Evolutionary conservation across 345 rosid genomes (phyloP), one percentile per base, ranked within the genome.

Genomic region (Euphorbia tirucalli): DNA sequence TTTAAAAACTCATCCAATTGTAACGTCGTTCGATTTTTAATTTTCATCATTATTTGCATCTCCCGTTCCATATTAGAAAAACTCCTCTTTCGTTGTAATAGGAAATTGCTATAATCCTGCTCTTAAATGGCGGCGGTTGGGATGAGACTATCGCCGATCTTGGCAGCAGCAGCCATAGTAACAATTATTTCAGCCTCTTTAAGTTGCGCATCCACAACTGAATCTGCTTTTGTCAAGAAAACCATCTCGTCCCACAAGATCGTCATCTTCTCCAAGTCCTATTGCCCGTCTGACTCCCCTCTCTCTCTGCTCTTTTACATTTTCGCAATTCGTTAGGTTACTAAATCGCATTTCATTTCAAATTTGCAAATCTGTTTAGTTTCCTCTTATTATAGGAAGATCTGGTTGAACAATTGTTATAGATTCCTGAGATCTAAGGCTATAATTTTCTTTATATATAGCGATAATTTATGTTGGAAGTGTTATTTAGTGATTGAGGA

Each of bases 211-310:
- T 79, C 76, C 11, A 66, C 62, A 21, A 48, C 87, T n/a, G 82
- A 85, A 21, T 73, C 74, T 22, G 81, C 82, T 11, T 93, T 91
- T 76, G 96, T 93, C 68, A 65, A 83, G 81, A 86, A 87, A 80
- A 90, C 97, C 57, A 82, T 93, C 78, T 77, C 91, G 68, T 81
- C 97, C 41, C 94, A 90, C 84, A 78, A 86, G 85, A 90, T 93
- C 85, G 91, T 91, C 85, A 88, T 93, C 83, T 93, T 93, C 93
- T 93, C 98, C 82, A 93, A 93, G 70, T 91, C 98, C 58, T 93
- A 93, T 78, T 93, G 98, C 96, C 96, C 98, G 96, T 93, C 84
- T 0, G 65, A 7, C 41, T 54, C 71, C n/a, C n/a, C n/a, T 59
- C 77, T 54, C 49, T 68, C 35, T 50, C n/a, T n/a, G 27, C 25